Conservation (phyloP, 1,284 basidiomycete genomes). For the Marasmius tenuissimus region DNA sequence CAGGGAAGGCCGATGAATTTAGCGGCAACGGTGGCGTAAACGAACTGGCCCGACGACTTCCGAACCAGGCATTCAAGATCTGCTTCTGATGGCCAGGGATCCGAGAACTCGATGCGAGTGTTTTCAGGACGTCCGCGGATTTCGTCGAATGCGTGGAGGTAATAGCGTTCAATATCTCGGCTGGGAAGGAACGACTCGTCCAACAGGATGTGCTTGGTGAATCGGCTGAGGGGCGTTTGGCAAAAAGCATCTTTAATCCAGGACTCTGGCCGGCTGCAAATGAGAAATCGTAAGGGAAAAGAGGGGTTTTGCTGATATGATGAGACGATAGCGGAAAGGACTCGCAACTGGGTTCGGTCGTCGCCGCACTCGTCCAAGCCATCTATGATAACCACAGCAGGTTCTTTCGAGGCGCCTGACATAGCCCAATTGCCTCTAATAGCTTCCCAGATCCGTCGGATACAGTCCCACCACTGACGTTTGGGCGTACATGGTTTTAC, state of each 20-base stretch:
- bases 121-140: background rate
- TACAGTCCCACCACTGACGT: no score
- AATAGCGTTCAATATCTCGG: background rate
- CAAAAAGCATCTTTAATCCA: background rate
- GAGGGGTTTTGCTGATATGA: background rate
- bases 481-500: background rate
- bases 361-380: background rate
- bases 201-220: background rate
- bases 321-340: background rate
- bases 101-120: background rate
- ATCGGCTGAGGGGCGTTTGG: background rate
- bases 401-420: background rate
- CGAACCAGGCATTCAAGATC: constrained; percentile 20
- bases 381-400: background rate
- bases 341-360: background rate
- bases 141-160: background rate
- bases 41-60: constrained; percentile 22
- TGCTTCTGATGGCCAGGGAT: background rate
- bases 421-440: no score
- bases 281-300: background rate
- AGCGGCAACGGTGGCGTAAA: constrained; percentile 25
- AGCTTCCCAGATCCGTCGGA: background rate
- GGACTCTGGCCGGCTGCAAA: background rate
- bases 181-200: background rate
- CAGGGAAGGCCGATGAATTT: constrained; percentile 22